Percentiles rank a stretch among this genome's conserved stretches.
Evolutionary conservation across 352 stramenopile species (phyloP).

Genomic region (Phytophthora meadii): DNA sequence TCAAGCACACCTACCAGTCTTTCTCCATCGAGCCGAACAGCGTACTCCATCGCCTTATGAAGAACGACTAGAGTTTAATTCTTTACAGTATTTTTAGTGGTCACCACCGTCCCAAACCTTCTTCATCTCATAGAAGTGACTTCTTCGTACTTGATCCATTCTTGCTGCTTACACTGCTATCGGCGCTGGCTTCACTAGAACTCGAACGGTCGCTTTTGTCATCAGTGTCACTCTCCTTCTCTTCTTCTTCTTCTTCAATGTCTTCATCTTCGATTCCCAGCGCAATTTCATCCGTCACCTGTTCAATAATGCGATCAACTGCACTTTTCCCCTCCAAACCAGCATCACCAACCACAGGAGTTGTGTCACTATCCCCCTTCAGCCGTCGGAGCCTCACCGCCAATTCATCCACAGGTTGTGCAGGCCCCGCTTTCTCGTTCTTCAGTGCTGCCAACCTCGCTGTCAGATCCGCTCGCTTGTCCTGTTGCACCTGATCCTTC

Average conservation of each 20-base stretch:
- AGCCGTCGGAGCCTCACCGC: conserved; percentile 52
- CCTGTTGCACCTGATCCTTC: not conserved
- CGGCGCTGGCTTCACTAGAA: conserved; percentile 1
- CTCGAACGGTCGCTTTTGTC: conserved; percentile 23
- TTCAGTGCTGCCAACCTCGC: conserved; percentile 60
- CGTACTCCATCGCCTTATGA: conserved; percentile 24
- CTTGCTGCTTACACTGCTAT: conserved; percentile 9
- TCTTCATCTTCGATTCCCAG: conserved; percentile 58
- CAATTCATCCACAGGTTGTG: conserved; percentile 38
- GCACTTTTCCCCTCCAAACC: conserved; percentile 21
- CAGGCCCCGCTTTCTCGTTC: conserved; percentile 37
- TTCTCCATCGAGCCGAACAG: conserved; percentile 35
- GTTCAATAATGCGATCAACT: conserved; percentile 61
- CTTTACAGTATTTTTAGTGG: conserved; percentile 32
- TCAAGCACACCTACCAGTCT: conserved; percentile 32
- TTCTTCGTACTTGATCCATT: conserved; percentile 4
- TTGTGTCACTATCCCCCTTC: conserved; percentile 10
- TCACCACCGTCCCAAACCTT: conserved; percentile 10
- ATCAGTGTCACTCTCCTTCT: conserved; percentile 19
- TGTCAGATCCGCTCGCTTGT: conserved; percentile 32
- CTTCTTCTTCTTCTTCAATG: conserved; percentile 22
- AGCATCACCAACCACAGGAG: not conserved
- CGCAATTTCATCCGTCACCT: conserved; percentile 66
- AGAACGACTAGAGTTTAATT: not conserved
- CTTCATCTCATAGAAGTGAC: not conserved